Evolutionary conservation across 2,329 filamentous ascomycete species (phyloP).

Genomic region (Aspergillus luchuensis): DNA sequence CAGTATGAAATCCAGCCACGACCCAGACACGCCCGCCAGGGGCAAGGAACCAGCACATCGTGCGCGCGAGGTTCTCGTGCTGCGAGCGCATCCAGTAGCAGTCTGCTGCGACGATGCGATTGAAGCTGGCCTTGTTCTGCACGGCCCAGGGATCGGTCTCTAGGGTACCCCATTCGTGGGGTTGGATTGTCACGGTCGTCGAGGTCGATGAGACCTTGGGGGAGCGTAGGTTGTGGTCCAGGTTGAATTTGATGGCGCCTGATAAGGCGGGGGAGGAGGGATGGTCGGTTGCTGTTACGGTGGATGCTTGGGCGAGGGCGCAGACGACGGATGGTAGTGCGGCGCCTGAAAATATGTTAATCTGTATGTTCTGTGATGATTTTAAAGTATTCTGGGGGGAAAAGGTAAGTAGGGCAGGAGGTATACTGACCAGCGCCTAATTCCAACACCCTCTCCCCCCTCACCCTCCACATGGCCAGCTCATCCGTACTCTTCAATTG

Average conservation of each 20-base stretch:
- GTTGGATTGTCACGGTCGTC: slow-evolving; percentile 42
- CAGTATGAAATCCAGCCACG: slow-evolving; percentile 63
- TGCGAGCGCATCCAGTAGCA: slow-evolving; percentile 63
- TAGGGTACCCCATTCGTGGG: slow-evolving; percentile 58
- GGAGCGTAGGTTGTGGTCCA: slow-evolving; percentile 42
- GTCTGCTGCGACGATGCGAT: slow-evolving; percentile 61
- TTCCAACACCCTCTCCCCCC: slow-evolving; percentile 57
- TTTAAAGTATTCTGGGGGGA: background rate
- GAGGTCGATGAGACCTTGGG: background rate
- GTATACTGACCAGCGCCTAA: slow-evolving; percentile 57
- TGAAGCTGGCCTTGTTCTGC: slow-evolving; percentile 46
- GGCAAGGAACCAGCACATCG: slow-evolving; percentile 59
- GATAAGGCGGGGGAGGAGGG: slow-evolving; percentile 46
- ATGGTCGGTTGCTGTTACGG: slow-evolving; percentile 55
- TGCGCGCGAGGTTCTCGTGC: slow-evolving; percentile 57
- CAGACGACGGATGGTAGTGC: slow-evolving; percentile 46
- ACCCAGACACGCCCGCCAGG: slow-evolving; percentile 47
- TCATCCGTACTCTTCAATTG: slow-evolving; percentile 17
- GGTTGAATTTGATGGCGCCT: slow-evolving; percentile 50
- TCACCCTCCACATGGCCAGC: slow-evolving; percentile 44
- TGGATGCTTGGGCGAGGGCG: slow-evolving; percentile 38
- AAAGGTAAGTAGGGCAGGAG: background rate
- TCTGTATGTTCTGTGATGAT: background rate
- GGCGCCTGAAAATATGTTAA: slow-evolving; percentile 32
- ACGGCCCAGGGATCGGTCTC: slow-evolving; percentile 43